phyloP scores from a whole-genome alignment of 176 grass and related monocot genomes.

The Lolium rigidum region DNA sequence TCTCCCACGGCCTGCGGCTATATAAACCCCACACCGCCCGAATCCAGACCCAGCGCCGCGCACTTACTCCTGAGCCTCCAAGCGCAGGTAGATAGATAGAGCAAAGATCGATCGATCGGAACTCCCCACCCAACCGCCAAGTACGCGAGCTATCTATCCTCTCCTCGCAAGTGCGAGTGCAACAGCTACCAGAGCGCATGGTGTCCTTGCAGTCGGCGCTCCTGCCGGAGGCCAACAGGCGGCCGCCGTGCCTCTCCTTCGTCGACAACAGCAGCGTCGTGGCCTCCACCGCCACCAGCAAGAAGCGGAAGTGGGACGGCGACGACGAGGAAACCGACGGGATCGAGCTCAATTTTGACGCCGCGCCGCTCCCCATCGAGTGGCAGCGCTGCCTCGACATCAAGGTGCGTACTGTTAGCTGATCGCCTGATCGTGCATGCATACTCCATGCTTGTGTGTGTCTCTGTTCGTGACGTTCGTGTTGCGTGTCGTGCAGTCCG shows the following conservation, averaged over 20 bases:
- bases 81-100: constrained; percentile 29
- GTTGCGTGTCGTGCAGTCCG: constrained; percentile 52
- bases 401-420: constrained; percentile 41
- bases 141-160: constrained; percentile 1
- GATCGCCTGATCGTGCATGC: background rate
- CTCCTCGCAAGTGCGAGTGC: constrained; percentile 3
- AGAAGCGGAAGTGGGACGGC: constrained; percentile 67
- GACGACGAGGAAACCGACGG: constrained; percentile 24
- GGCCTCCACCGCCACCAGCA: constrained; percentile 49
- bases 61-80: background rate
- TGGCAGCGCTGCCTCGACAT: constrained; percentile 99
- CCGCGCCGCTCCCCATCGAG: constrained; percentile 70
- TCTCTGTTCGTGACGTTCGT: background rate
- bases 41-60: constrained; percentile 41
- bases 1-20: background rate
- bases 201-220: constrained; percentile 75
- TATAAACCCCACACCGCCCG: constrained; percentile 60
- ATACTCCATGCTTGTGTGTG: background rate
- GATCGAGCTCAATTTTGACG: constrained; percentile 82
- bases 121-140: constrained; percentile 13
- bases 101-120: background rate
- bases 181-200: constrained; percentile 44
- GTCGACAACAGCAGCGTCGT: constrained; percentile 28
- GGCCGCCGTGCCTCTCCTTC: constrained; percentile 50
- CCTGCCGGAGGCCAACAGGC: constrained; percentile 60